Percentiles rank a stretch among this genome's conserved stretches.
These are phyloP conservation scores for Wakefieldia striispora DNA, from an alignment of 768 basidiomycete genomes.

Conservation along the genomic window DNA sequence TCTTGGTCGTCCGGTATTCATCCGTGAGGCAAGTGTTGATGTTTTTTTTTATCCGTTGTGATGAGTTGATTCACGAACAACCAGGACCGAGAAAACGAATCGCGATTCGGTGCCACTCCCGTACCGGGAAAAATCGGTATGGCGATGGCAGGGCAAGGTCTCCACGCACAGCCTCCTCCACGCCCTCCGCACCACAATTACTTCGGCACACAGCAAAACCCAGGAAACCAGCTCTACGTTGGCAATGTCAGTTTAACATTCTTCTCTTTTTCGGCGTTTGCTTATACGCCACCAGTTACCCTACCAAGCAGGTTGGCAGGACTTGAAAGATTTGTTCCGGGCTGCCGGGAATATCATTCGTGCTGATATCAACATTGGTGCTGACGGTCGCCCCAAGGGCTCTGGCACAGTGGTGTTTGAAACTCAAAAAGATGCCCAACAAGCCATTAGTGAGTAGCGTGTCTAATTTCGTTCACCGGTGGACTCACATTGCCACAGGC, in stretches of 20 bases:
- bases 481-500: slow-evolving; percentile 41
- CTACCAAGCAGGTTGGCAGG: slow-evolving; percentile 98
- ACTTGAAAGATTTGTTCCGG: slow-evolving; percentile 95
- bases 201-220: slow-evolving; percentile 53
- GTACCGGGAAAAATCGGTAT: slow-evolving; percentile 95
- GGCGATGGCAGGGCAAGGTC: slow-evolving; percentile 92
- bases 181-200: slow-evolving; percentile 80
- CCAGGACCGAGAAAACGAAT: slow-evolving; percentile 95
- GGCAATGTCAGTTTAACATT: slow-evolving; percentile 66
- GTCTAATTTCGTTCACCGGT: neutral
- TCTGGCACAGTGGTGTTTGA: slow-evolving; percentile 98
- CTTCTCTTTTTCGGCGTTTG: neutral
- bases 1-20: slow-evolving; percentile 93
- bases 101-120: slow-evolving; percentile 92
- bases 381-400: slow-evolving; percentile 91
- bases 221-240: slow-evolving; percentile 92
- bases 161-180: slow-evolving; percentile 76
- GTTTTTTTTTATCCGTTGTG: slow-evolving; percentile 1
- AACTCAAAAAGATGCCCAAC: slow-evolving; percentile 83
- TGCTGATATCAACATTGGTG: slow-evolving; percentile 92
- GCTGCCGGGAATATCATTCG: slow-evolving; percentile 93
- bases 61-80: neutral
- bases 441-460: slow-evolving; percentile 79
- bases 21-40: slow-evolving; percentile 72
- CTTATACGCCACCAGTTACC: slow-evolving; percentile 58